Conservation (phyloP, 2,329 filamentous ascomycete species). For the Scopulariopsis brevicaulis region DNA sequence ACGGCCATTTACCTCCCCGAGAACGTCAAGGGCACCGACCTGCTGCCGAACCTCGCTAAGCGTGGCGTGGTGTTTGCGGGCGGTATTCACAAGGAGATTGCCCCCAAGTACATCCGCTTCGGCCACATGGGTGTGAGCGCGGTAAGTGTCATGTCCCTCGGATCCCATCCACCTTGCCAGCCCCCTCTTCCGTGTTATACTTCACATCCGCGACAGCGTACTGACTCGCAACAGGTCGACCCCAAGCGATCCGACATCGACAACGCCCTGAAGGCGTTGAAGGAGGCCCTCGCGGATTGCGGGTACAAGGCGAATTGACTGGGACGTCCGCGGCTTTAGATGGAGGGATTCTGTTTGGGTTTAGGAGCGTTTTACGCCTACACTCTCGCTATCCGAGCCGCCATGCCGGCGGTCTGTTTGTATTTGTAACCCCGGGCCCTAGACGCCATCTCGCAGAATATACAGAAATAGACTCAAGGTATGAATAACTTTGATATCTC, state of each 20-base stretch:
- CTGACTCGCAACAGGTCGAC: constrained; percentile 43
- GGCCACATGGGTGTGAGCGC: constrained; percentile 97
- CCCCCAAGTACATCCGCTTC: constrained; percentile 84
- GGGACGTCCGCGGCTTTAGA: neutral
- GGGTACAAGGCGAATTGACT: constrained; percentile 33
- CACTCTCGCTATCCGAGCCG: neutral
- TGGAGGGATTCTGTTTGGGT: neutral
- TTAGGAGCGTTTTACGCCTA: neutral
- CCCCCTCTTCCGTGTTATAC: too few species aligned
- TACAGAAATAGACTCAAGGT: neutral
- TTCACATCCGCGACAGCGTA: neutral
- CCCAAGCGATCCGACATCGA: constrained; percentile 71
- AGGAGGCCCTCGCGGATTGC: constrained; percentile 62
- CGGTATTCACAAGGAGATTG: constrained; percentile 92
- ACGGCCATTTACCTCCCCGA: constrained; percentile 94
- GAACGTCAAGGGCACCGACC: constrained; percentile 64
- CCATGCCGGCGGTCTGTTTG: neutral
- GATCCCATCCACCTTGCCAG: neutral
- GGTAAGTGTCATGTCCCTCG: constrained; percentile 29
- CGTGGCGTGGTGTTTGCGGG: constrained; percentile 91
- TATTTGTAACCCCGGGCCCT: neutral
- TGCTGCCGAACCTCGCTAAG: constrained; percentile 74
- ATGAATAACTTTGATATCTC: neutral
- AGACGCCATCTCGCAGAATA: neutral
- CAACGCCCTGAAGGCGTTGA: constrained; percentile 68